Percentiles rank a stretch among this genome's conserved stretches.
Evolutionary conservation across 1,284 basidiomycete genomes (phyloP).

Genomic region (Cryptococcus amylolentus): DNA sequence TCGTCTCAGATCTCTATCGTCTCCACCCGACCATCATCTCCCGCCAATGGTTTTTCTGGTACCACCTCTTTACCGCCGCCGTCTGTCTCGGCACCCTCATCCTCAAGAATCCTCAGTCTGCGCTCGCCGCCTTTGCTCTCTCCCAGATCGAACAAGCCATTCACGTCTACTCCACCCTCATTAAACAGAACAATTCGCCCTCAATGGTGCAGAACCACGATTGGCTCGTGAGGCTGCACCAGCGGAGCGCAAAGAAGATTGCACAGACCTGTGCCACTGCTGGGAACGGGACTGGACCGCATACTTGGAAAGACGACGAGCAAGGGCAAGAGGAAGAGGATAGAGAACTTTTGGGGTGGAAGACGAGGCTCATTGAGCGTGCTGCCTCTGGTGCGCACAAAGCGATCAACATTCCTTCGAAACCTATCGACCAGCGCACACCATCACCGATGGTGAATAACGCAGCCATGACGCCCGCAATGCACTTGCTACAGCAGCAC

Average conservation of each 20-base stretch:
- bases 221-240: constrained; percentile 25
- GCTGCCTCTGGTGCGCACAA: constrained; percentile 12
- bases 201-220: constrained; percentile 27
- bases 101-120: constrained; percentile 24
- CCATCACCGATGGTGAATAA: background rate
- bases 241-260: constrained; percentile 15
- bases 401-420: constrained; percentile 14
- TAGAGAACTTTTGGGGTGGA: constrained; percentile 27
- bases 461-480: constrained; percentile 8
- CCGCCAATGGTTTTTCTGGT: constrained; percentile 38
- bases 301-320: background rate
- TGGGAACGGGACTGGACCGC: background rate
- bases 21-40: constrained; percentile 24
- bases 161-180: constrained; percentile 20
- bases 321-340: constrained; percentile 14
- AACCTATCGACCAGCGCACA: background rate
- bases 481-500: constrained; percentile 19
- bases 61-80: constrained; percentile 34
- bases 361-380: constrained; percentile 27
- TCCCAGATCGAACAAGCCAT: constrained; percentile 27
- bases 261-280: background rate
- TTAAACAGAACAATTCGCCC: constrained; percentile 15
- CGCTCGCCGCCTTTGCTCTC: constrained; percentile 23
- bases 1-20: constrained; percentile 23
- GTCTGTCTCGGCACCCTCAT: constrained; percentile 32